Conservation (phyloP, 179 eudicot species). For the Pouteria campechiana region DNA sequence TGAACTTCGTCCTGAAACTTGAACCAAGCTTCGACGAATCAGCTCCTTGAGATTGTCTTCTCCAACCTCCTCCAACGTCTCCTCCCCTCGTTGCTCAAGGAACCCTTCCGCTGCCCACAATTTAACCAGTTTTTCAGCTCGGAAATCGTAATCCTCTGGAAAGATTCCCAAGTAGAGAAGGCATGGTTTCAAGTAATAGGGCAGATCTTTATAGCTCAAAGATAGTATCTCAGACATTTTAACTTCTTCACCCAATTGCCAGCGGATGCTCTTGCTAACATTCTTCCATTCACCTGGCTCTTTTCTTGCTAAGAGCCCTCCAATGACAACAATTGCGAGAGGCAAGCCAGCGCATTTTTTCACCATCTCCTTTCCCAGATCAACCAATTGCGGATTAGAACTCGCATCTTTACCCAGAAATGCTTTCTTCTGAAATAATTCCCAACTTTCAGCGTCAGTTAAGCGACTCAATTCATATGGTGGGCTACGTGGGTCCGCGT, state of each 20-base stretch:
- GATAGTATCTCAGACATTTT: slow-evolving; percentile 13
- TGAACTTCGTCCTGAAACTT: slow-evolving; percentile 13
- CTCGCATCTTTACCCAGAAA: slow-evolving; percentile 12
- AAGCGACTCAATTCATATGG: slow-evolving; percentile 13
- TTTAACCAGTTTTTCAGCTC: slow-evolving; percentile 13
- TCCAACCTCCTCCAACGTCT: slow-evolving; percentile 17
- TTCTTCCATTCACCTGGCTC: slow-evolving; percentile 4
- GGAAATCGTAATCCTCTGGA: slow-evolving; percentile 21
- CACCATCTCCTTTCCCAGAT: slow-evolving; percentile 8
- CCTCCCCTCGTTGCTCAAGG: slow-evolving; percentile 4
- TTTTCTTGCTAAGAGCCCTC: slow-evolving; percentile 16
- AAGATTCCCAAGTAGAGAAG: slow-evolving; percentile 27
- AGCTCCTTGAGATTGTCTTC: slow-evolving; percentile 27
- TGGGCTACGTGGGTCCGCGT: slow-evolving; percentile 2
- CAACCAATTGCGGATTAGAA: slow-evolving; percentile 13
- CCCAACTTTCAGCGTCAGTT: slow-evolving; percentile 16
- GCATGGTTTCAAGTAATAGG: slow-evolving; percentile 30
- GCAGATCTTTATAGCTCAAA: slow-evolving; percentile 25
- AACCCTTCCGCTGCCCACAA: slow-evolving; percentile 42
- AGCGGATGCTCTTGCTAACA: no score
- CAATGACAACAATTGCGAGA: slow-evolving; percentile 27
- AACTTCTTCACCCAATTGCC: no score
- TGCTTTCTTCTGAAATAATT: slow-evolving; percentile 20
- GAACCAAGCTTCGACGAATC: slow-evolving; percentile 25
- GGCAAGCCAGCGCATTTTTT: slow-evolving; percentile 23